These are phyloP conservation scores for Tulasnella sp. DNA, from an alignment of 768 basidiomycete species.

Conservation along the genomic window DNA sequence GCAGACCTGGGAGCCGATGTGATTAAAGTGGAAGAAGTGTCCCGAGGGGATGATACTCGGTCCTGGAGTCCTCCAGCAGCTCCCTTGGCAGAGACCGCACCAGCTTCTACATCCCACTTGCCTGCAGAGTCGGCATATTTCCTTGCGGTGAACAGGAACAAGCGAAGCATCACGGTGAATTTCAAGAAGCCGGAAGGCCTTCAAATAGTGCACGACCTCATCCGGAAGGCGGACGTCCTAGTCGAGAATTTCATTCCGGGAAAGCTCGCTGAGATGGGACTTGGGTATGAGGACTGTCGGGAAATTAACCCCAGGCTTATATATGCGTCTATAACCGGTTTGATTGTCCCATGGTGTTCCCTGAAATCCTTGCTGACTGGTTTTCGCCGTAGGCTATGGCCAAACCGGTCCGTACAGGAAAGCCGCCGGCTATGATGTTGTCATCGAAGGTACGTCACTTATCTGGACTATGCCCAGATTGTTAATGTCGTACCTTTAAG, in stretches of 20 bases:
- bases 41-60: slow-evolving; percentile 81
- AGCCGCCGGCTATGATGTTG: slow-evolving; percentile 80
- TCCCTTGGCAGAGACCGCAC: slow-evolving; percentile 29
- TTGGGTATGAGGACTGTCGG: slow-evolving; percentile 74
- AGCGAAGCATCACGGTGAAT: slow-evolving; percentile 80
- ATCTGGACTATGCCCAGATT: slow-evolving; percentile 24
- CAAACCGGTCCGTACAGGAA: slow-evolving; percentile 83
- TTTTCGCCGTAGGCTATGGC: slow-evolving; percentile 48
- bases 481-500: neutral
- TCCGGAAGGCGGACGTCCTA: slow-evolving; percentile 66
- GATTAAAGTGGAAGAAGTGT: slow-evolving; percentile 77
- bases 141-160: slow-evolving; percentile 77
- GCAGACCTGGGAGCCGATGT: slow-evolving; percentile 82
- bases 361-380: neutral
- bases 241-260: slow-evolving; percentile 85
- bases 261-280: slow-evolving; percentile 72
- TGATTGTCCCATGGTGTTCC: slow-evolving; percentile 21
- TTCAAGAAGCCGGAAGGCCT: slow-evolving; percentile 71
- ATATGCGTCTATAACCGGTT: slow-evolving; percentile 87
- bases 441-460: slow-evolving; percentile 74
- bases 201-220: slow-evolving; percentile 58
- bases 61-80: slow-evolving; percentile 32
- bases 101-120: slow-evolving; percentile 46
- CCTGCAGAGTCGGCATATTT: slow-evolving; percentile 93
- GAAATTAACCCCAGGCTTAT: slow-evolving; percentile 69